Base-by-base conservation (phyloP, 2,329 filamentous ascomycete genomes). In the Pezizomycotina sp. region DNA sequence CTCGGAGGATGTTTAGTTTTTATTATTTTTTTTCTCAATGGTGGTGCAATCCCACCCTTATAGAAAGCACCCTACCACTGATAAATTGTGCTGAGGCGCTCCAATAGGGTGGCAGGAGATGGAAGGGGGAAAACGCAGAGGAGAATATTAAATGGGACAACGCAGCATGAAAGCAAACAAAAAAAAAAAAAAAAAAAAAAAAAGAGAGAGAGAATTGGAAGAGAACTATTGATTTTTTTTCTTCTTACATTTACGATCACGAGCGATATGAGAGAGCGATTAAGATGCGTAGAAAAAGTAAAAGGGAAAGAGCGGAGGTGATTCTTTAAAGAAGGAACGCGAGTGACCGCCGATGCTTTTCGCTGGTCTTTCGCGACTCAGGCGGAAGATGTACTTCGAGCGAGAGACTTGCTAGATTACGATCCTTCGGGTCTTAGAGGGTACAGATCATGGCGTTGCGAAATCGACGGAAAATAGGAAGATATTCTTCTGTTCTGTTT, bases 31-130 rank as follows among this genome's bases (percentile, higher is more conserved):
- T 6, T 6, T 18, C 25, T 13, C 7, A 5, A 5, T 5, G 16
- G 10, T 14, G 25, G 5, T 7, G 5, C 12, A 14, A 27, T 5
- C 25, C 7, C 7, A 27, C 5, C 12, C 25, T 19, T 13, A 36
- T 29, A 15, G 23, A 29, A 27, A 36, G 13, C 18, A 36, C 18
- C 14, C 18, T n/a, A 24, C 28, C 19, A 31, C 22, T 16, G 31
- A 9, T 10, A 34, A 15, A 14, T 18, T 22, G 18, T 19, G 15
- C 24, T 13, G 19, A 10, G 34, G 31, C 27, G 26, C 14, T 19
- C 3, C 7, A 18, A 16, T 27, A 27, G n/a, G 15, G 14, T 10
- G 22, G 24, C 13, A 27, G 29, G 23, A 16, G 16, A 13, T 20
- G 31, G 21, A 20, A 15, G 21, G 21, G 10, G 14, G n/a, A 19